phyloP scores from a whole-genome alignment of 1,284 basidiomycete genomes.

The Heterobasidion parviporum region DNA sequence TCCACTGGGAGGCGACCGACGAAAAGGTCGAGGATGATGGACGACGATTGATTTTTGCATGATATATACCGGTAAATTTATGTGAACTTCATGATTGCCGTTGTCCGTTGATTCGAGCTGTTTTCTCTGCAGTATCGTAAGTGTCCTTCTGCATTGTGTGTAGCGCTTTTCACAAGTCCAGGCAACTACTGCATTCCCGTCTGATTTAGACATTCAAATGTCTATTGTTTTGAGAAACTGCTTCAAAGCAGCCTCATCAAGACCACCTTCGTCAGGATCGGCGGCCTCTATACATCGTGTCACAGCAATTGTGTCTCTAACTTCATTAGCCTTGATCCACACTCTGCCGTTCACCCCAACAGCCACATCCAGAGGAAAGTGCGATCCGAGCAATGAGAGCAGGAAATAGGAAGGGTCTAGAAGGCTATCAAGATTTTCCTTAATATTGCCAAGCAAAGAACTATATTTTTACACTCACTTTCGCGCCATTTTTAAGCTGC shows the following conservation, averaged over 20 bases:
- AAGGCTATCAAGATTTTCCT: slow-evolving; percentile 35
- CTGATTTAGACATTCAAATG: slow-evolving; percentile 21
- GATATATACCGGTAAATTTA: neutral
- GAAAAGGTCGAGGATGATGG: slow-evolving; percentile 57
- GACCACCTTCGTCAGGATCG: slow-evolving; percentile 55
- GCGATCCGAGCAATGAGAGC: slow-evolving; percentile 61
- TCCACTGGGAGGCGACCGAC: slow-evolving; percentile 42
- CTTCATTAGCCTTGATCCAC: slow-evolving; percentile 68
- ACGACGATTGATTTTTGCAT: slow-evolving; percentile 23
- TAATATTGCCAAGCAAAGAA: neutral
- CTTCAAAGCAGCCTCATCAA: slow-evolving; percentile 43
- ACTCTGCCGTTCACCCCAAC: slow-evolving; percentile 78
- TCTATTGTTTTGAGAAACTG: slow-evolving; percentile 49
- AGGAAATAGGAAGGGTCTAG: slow-evolving; percentile 70
- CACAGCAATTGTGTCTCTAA: slow-evolving; percentile 59
- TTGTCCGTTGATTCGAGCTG: neutral
- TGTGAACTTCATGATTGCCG: too few relatives aligned
- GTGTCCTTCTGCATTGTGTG: neutral
- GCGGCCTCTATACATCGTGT: slow-evolving; percentile 64
- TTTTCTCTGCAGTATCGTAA: neutral
- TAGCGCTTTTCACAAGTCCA: neutral
- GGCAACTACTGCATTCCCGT: neutral
- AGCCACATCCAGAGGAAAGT: slow-evolving; percentile 71
- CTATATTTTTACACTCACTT: slow-evolving; percentile 39
- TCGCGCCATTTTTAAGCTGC: slow-evolving; percentile 72